A percentile compares a stretch with the other conserved stretches of the same genome.
These are phyloP conservation scores for Aspergillus thermomutatus DNA, from an alignment of 2,329 filamentous ascomycete genomes.

Conservation along the genomic window DNA sequence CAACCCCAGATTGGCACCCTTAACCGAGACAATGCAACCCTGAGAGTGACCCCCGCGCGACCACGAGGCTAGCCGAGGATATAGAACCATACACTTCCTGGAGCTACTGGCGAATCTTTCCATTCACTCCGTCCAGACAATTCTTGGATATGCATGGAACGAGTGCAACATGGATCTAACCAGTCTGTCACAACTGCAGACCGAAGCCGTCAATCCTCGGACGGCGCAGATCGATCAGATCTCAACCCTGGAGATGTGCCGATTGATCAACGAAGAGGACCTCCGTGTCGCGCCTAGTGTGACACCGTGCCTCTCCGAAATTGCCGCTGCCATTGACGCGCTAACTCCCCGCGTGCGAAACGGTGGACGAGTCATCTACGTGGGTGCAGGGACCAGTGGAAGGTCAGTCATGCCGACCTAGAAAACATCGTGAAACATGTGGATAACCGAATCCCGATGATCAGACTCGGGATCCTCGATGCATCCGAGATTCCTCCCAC, in stretches of 20 bases:
- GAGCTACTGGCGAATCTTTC: neutral
- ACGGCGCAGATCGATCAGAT: slow-evolving; percentile 36
- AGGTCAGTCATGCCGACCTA: slow-evolving; percentile 25
- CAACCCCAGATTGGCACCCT: slow-evolving; percentile 2
- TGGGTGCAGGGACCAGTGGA: slow-evolving; percentile 46
- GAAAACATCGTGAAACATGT: no score
- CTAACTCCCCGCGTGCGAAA: slow-evolving; percentile 28
- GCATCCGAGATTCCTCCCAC: slow-evolving; percentile 44
- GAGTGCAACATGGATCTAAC: slow-evolving; percentile 5
- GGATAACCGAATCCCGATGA: neutral
- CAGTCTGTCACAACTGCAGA: slow-evolving; percentile 33
- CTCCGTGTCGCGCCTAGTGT: slow-evolving; percentile 30
- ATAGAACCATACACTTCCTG: neutral
- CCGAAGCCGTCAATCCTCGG: slow-evolving; percentile 35
- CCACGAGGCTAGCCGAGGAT: neutral
- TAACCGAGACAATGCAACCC: slow-evolving; percentile 15
- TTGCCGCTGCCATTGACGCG: slow-evolving; percentile 34
- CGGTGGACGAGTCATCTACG: slow-evolving; percentile 34
- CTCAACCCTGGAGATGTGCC: slow-evolving; percentile 38
- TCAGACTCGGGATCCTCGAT: slow-evolving; percentile 40
- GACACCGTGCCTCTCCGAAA: slow-evolving; percentile 27
- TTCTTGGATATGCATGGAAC: neutral
- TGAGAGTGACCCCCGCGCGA: slow-evolving; percentile 1
- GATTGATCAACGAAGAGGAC: slow-evolving; percentile 38
- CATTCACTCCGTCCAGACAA: neutral